Evolutionary conservation across 805 yeast species (phyloP).

Genomic region (Wickerhamomyces bisporus): DNA sequence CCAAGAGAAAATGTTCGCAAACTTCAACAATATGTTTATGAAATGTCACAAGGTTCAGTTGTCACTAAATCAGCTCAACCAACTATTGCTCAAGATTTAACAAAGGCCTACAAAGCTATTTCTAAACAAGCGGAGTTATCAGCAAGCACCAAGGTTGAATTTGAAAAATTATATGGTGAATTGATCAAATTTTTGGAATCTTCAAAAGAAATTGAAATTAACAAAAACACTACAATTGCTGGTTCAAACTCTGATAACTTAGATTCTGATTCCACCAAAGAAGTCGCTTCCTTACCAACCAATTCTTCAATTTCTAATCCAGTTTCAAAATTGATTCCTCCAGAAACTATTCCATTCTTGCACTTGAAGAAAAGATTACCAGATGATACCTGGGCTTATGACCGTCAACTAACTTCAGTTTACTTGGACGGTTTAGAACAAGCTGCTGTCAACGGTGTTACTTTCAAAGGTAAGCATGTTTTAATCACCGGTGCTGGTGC

Average conservation of each 20-base stretch:
- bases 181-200: slow-evolving; percentile 64
- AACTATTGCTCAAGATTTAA: slow-evolving; percentile 78
- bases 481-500: slow-evolving; percentile 98
- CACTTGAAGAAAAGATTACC: slow-evolving; percentile 78
- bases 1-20: slow-evolving; percentile 90
- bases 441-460: slow-evolving; percentile 91
- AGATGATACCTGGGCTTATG: slow-evolving; percentile 79
- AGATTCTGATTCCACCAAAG: slow-evolving; percentile 57
- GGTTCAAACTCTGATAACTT: slow-evolving; percentile 45
- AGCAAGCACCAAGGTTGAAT: slow-evolving; percentile 61
- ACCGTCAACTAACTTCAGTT: slow-evolving; percentile 65
- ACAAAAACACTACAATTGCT: slow-evolving; percentile 53
- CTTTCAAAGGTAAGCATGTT: slow-evolving; percentile 84
- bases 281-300: slow-evolving; percentile 80
- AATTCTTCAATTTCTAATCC: slow-evolving; percentile 64
- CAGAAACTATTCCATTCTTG: slow-evolving; percentile 89
- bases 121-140: slow-evolving; percentile 63
- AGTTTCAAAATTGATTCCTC: slow-evolving; percentile 67
- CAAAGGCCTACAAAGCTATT: slow-evolving; percentile 76
- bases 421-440: slow-evolving; percentile 89
- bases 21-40: slow-evolving; percentile 90
- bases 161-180: slow-evolving; percentile 66
- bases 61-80: slow-evolving; percentile 68
- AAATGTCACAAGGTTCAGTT: slow-evolving; percentile 94
- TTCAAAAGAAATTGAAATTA: slow-evolving; percentile 65